A percentile compares a stretch with the other conserved stretches of the same genome.
Conservation (phyloP, 257 asterid species). For the Thymus quinquecostatus region DNA sequence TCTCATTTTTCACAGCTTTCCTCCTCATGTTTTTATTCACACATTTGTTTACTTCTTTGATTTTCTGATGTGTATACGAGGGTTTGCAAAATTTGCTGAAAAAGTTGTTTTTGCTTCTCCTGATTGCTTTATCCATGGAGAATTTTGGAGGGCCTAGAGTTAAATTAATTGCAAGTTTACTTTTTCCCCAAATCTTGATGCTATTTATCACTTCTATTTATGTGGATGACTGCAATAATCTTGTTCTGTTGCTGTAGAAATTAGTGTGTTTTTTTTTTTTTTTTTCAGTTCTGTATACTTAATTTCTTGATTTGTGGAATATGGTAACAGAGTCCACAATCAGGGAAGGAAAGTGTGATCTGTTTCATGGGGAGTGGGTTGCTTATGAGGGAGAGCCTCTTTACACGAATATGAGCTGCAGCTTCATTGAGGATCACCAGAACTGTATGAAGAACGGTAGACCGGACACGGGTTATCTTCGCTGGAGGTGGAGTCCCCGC, state of each 20-base stretch:
- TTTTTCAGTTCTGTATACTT: conserved; percentile 22
- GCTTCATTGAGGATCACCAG: conserved; percentile 60
- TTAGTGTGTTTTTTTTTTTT: background rate
- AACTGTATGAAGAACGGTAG: conserved; percentile 79
- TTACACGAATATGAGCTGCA: conserved; percentile 68
- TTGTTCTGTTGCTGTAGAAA: background rate
- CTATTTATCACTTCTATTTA: background rate
- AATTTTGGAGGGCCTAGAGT: background rate
- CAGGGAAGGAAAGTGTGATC: conserved; percentile 51
- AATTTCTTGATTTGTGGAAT: background rate
- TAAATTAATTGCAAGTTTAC: background rate
- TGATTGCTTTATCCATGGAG: background rate
- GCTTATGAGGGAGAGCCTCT: conserved; percentile 60
- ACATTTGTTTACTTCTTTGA: background rate
- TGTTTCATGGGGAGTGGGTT: conserved; percentile 76
- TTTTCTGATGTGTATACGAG: background rate
- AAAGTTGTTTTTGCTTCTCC: conserved; percentile 3
- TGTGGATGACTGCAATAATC: too few relatives aligned
- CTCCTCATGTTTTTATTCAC: background rate
- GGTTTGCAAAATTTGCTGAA: conserved; percentile 17
- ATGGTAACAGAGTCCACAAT: conserved; percentile 24
- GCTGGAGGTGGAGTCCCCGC: conserved; percentile 83
- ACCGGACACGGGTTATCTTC: conserved; percentile 63
- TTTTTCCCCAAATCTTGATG: background rate
- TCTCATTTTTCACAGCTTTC: background rate